Conservation (phyloP, 1,139 yeast species). For the Eremothecium coryli region DNA sequence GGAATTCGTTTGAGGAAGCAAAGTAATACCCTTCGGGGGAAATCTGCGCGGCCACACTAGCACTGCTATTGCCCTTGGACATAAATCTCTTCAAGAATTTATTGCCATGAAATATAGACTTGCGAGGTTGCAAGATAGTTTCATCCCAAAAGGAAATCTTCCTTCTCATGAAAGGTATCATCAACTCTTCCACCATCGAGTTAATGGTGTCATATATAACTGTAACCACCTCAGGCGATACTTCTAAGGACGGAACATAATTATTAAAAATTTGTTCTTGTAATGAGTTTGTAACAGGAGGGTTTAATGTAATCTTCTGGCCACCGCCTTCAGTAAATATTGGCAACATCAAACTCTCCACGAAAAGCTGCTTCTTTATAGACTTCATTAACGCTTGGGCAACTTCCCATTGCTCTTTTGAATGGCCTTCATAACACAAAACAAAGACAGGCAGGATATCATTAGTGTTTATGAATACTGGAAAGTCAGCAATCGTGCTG, state of each 20-base stretch:
- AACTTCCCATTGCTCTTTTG: slow-evolving; percentile 22
- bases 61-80: slow-evolving; percentile 27
- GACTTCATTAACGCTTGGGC: slow-evolving; percentile 29
- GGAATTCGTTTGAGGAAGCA: slow-evolving; percentile 56
- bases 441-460: slow-evolving; percentile 43
- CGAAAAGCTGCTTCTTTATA: slow-evolving; percentile 32
- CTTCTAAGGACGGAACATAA: slow-evolving; percentile 23
- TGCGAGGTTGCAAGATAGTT: slow-evolving; percentile 60
- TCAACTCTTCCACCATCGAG: slow-evolving; percentile 19
- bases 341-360: slow-evolving; percentile 30
- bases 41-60: slow-evolving; percentile 24
- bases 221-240: slow-evolving; percentile 19
- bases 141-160: slow-evolving; percentile 84
- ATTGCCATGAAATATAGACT: slow-evolving; percentile 34
- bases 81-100: slow-evolving; percentile 27
- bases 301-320: slow-evolving; percentile 24
- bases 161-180: slow-evolving; percentile 30
- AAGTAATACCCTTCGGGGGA: slow-evolving; percentile 55
- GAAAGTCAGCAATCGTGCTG: slow-evolving; percentile 32
- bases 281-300: slow-evolving; percentile 39
- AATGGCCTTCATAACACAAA: slow-evolving; percentile 27
- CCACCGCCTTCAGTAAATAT: slow-evolving; percentile 22
- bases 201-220: slow-evolving; percentile 24
- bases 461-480: slow-evolving; percentile 49
- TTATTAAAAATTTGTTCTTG: slow-evolving; percentile 70